Base-by-base conservation (phyloP, 2,329 filamentous ascomycete genomes). In the Claviceps pusilla region DNA sequence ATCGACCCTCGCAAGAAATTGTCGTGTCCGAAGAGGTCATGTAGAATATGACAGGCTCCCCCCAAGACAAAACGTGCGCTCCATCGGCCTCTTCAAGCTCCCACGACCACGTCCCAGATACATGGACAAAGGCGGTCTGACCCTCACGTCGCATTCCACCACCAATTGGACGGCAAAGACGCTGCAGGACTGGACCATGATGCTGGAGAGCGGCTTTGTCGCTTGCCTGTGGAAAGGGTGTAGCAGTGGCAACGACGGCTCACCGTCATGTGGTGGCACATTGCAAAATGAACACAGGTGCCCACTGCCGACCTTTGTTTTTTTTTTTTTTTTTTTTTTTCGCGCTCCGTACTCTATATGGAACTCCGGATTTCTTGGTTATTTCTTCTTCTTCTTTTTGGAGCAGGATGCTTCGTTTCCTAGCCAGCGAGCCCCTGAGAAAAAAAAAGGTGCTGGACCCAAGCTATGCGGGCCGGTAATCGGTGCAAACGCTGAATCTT, bases 221-320 rank as follows among this genome's bases (percentile, higher is more conserved):
- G 35, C 47, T 48, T 37, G 31, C 29, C 24, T 37, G 16, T 33
- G n/a, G 10, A 31, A 41, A 41, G n/a, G 16, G n/a, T 14, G 37
- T 50, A 42, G 48, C 11, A 41, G 9, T 50, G 35, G 49, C 37
- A 31, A 42, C 39, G 29, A 41, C 29, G 29, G 50, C 50, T 51
- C 50, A 51, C 41, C 50, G 50, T 51, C 14, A 51, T 51, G 50
- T 51, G 50, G 41, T 35, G 50, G 41, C 50, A 51, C 50, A 45
- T 45, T 51, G 50, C 50, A 42, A 51, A 33, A 24, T 35, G 50
- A 33, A 28, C 28, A 41, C 28, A 35, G 50, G 29, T 24, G 50
- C 29, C 16, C 39, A 16, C 12, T 19, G 19, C 19, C 19, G 19
- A 19, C 19, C 19, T 11, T 33, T 33, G 3, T 33, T 33, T 33